Evolutionary conservation across 2,329 filamentous ascomycete genomes (phyloP).

Genomic region (Penicillium hesseltinei): DNA sequence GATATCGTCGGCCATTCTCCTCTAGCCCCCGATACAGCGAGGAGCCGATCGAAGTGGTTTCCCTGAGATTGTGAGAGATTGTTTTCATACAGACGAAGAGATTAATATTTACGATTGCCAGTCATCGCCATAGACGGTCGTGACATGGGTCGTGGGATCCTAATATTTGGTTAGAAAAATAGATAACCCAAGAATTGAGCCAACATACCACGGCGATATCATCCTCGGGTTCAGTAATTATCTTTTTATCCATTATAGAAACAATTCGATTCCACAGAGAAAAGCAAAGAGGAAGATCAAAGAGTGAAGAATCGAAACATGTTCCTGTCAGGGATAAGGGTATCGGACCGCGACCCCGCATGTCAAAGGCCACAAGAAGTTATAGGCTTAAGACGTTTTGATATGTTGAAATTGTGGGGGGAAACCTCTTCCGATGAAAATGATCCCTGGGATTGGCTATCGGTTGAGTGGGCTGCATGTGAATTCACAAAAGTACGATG

Average conservation of each 20-base stretch:
- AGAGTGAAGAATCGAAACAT: neutral
- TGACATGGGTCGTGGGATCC: neutral
- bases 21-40: constrained; percentile 21
- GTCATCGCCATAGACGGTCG: constrained; percentile 6
- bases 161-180: neutral
- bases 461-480: neutral
- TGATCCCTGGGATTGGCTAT: neutral
- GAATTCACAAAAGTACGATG: neutral
- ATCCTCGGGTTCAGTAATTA: neutral
- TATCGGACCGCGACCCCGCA: neutral
- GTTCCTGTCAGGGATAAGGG: neutral
- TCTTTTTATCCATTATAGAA: neutral
- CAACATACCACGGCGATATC: neutral
- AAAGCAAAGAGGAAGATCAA: neutral
- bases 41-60: constrained; percentile 24
- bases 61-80: constrained; percentile 9
- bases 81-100: constrained; percentile 9
- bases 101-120: constrained; percentile 9
- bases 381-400: neutral
- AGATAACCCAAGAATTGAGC: accelerated
- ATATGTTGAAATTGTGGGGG: neutral
- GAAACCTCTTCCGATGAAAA: neutral
- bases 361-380: neutral
- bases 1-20: constrained; percentile 24
- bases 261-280: neutral